Evolutionary conservation across 2,329 filamentous ascomycete genomes (phyloP).

Genomic region (Aspergillus aculeatinus): DNA sequence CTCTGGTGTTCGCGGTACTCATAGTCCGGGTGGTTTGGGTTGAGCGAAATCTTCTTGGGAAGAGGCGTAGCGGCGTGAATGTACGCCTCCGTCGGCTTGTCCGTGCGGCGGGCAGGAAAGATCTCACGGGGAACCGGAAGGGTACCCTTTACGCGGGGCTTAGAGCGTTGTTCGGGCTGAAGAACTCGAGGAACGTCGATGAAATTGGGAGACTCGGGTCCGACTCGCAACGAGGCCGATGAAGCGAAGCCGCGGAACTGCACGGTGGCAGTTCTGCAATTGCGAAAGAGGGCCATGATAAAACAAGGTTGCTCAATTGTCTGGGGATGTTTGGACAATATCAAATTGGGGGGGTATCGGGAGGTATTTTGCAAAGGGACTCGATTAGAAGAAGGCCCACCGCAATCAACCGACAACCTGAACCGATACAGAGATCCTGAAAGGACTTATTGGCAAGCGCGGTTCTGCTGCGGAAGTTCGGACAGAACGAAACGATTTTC

Average conservation of each 20-base stretch:
- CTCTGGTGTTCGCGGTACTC: conserved; percentile 65
- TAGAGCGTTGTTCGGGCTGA: conserved; percentile 62
- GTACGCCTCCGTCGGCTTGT: conserved; percentile 64
- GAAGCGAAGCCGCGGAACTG: conserved; percentile 43
- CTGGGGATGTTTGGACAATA: neutral
- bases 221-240: conserved; percentile 37
- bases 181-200: conserved; percentile 75
- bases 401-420: conserved; percentile 3
- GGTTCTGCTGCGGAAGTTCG: conserved; percentile 22
- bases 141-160: conserved; percentile 65
- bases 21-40: conserved; percentile 42
- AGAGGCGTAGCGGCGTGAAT: conserved; percentile 59
- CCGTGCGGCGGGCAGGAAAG: conserved; percentile 62
- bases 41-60: conserved; percentile 44
- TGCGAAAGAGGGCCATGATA: conserved; percentile 40
- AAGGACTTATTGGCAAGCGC: conserved; percentile 21
- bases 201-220: conserved; percentile 82
- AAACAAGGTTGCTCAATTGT: conserved; percentile 1
- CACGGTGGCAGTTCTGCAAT: conserved; percentile 36
- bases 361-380: neutral
- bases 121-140: conserved; percentile 80
- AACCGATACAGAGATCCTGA: conserved; percentile 8
- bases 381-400: neutral
- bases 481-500: conserved; percentile 41
- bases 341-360: neutral